Evolutionary conservation across 495 filamentous ascomycete species (phyloP).

Genomic region (Staphylotrichum longicolle): DNA sequence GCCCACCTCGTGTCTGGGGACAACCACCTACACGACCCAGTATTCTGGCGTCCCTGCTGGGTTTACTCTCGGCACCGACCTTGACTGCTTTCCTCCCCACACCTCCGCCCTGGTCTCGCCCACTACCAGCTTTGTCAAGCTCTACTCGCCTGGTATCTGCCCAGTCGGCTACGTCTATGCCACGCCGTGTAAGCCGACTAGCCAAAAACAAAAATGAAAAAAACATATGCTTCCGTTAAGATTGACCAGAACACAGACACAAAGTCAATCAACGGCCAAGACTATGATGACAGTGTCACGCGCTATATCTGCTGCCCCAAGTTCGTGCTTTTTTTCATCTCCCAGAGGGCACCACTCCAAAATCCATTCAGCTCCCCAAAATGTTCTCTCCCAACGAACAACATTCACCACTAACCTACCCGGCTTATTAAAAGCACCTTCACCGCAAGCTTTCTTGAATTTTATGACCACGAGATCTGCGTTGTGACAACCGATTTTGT

Average conservation of each 20-base stretch:
- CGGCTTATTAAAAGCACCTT: too few species aligned
- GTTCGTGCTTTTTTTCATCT: not conserved
- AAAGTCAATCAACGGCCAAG: not conserved
- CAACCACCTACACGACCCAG: not conserved
- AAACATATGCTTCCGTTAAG: too few species aligned
- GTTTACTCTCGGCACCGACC: constrained; percentile 4
- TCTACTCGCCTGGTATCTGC: not conserved
- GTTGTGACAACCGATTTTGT: not conserved
- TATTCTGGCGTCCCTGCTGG: not conserved
- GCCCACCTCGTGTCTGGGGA: not conserved
- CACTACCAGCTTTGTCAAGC: not conserved
- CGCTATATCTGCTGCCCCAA: constrained; percentile 1
- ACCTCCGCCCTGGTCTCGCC: not conserved
- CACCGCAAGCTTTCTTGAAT: not conserved
- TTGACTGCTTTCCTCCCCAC: constrained; percentile 4
- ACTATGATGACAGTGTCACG: constrained; percentile 2
- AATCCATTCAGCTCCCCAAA: too few species aligned
- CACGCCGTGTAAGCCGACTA: not conserved
- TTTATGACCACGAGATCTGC: not conserved
- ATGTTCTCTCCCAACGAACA: too few species aligned
- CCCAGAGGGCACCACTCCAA: not conserved
- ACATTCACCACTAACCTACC: too few species aligned
- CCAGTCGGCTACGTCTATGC: not conserved
- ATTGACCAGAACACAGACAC: not conserved
- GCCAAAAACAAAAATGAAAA: too few species aligned